Evolutionary conservation across 805 yeast species (phyloP), one percentile per base, ranked within the genome.

Genomic region (Yarrowia yakushimensis): DNA sequence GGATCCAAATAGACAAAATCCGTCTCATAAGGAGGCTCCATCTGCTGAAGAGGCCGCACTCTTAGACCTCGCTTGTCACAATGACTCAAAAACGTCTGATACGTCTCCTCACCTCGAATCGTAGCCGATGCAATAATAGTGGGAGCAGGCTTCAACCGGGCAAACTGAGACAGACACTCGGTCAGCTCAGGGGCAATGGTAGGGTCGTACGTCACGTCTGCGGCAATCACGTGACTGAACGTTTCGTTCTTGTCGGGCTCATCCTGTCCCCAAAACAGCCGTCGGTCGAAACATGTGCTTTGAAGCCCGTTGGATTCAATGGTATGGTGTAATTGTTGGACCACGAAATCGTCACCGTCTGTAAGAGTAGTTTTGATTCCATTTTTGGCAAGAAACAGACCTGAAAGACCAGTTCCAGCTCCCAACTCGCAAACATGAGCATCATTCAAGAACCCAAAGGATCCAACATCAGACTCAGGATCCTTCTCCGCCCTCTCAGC

Each of bases 121-220:
- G 97, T 88, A 5, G 96, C 93, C 1, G 96, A 85, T 15, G 92
- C 79, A 7, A 81, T 62, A 22, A 77, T 65, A 63, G 66, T 1
- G 46, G 71, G 50, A 33, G 60, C 13, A 31, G 31, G 27, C 8
- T 48, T 17, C 70, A 65, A 42, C 28, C 23, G 36, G 20, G 66
- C 22, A 68, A 71, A 57, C 67, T 69, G 62, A 13, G 23, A 65
- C 2, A 88, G 69, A 11, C 85, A 81, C 4, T 69, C 65, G n/a
- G 83, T 79, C 41, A 92, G 77, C 23, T 74, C 74, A 0, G 85
- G 84, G 20, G 90, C 78, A 2, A 84, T 77, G 3, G 80, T 74
- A 2, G 83, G 71, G 69, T 92, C 97, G 72, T 88, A 92, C 0
- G 97, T 90, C 13, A 92, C 90, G 72, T 92, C 98, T 0, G 97